Percentiles rank a stretch among this genome's conserved stretches.
Conservation (phyloP, 202 grass and related monocot species). For the Bolboschoenoplectus hybrid region DNA sequence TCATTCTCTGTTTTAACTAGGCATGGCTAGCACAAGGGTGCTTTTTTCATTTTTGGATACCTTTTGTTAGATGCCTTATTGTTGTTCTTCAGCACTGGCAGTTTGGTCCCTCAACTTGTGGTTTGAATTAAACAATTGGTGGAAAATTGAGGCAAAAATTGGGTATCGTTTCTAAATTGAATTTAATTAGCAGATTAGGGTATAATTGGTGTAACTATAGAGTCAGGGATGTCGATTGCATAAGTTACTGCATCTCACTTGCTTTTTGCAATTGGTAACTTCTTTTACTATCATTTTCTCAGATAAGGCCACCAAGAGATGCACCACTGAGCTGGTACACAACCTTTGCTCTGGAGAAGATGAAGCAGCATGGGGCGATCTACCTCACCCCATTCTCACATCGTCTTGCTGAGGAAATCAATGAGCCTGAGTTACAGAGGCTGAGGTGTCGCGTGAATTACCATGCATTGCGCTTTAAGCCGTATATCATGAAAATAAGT, state of each 20-base stretch:
- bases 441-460: slow-evolving; percentile 97
- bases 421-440: slow-evolving; percentile 88
- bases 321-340: slow-evolving; percentile 90
- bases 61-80: neutral
- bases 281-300: slow-evolving; percentile 20
- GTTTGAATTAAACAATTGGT: neutral
- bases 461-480: slow-evolving; percentile 92
- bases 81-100: neutral
- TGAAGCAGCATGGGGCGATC: slow-evolving; percentile 85
- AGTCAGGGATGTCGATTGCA: no score
- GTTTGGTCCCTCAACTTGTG: neutral
- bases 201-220: neutral
- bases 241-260: neutral
- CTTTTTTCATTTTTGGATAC: neutral
- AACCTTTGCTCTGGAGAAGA: slow-evolving; percentile 75
- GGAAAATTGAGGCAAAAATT: neutral
- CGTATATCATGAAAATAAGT: slow-evolving; percentile 89
- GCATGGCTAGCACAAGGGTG: neutral
- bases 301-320: slow-evolving; percentile 95
- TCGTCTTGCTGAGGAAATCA: slow-evolving; percentile 87
- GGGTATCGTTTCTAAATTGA: neutral
- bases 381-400: slow-evolving; percentile 99
- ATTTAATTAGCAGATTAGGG: slow-evolving; percentile 9
- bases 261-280: neutral
- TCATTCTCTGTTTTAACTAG: neutral